Percentiles rank a stretch among this genome's conserved stretches.
These are phyloP conservation scores for Pichia cabralensis DNA, from an alignment of 805 yeast genomes.

Conservation along the genomic window DNA sequence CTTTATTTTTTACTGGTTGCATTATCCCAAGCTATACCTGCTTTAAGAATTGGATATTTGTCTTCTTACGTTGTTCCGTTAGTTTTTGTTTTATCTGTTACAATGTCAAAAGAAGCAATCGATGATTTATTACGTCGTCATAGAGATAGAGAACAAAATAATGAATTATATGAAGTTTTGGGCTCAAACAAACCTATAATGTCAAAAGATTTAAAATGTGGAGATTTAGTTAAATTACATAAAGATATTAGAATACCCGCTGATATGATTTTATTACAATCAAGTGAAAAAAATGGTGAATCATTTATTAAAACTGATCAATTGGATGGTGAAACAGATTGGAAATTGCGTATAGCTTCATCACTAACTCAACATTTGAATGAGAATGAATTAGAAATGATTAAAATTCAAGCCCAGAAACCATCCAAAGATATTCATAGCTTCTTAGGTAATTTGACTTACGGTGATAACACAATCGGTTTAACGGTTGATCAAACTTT, in stretches of 20 bases:
- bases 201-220: slow-evolving; percentile 64
- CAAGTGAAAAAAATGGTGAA: slow-evolving; percentile 77
- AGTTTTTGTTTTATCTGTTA: slow-evolving; percentile 83
- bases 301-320: slow-evolving; percentile 94
- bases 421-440: slow-evolving; percentile 80
- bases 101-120: slow-evolving; percentile 91
- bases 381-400: slow-evolving; percentile 38
- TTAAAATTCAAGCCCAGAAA: slow-evolving; percentile 57
- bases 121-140: slow-evolving; percentile 89
- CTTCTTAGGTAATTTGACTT: slow-evolving; percentile 66
- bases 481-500: slow-evolving; percentile 82
- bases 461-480: slow-evolving; percentile 50
- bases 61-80: slow-evolving; percentile 91
- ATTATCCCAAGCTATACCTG: slow-evolving; percentile 84
- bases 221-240: slow-evolving; percentile 70
- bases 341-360: slow-evolving; percentile 84
- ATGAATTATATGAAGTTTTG: slow-evolving; percentile 68
- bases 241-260: slow-evolving; percentile 91
- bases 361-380: slow-evolving; percentile 56
- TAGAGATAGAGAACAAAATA: slow-evolving; percentile 83
- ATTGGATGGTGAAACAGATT: slow-evolving; percentile 97
- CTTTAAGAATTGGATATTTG: slow-evolving; percentile 82
- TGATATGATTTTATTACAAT: slow-evolving; percentile 75
- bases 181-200: slow-evolving; percentile 34
- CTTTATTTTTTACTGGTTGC: slow-evolving; percentile 89